Base-by-base conservation (phyloP, 257 asterid species). In the Nyctanthes arbortristis region DNA sequence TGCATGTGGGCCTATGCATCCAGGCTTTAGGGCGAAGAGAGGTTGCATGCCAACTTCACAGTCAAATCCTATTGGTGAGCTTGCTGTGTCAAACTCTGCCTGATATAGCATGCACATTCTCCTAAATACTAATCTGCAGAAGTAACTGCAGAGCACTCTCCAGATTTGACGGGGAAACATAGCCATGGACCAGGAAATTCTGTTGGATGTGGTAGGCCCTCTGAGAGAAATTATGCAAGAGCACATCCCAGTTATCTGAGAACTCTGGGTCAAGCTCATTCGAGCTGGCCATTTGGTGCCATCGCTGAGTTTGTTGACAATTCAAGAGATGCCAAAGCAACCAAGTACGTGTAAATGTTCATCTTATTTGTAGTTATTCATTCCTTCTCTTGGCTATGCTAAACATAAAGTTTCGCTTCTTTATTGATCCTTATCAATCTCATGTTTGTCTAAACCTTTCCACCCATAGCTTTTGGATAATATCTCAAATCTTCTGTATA, bases 261-360 rank as follows among this genome's bases (percentile, higher is more conserved):
- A 75, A 86, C 95, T 25, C 89, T 90, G 29, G 89, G 95, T 72
- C 97, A 90, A 60, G 80, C 91, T 13, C 97, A 90, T 78, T 90
- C 97, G 47, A 73, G 93, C 74, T 90, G 97, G 95, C 82, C 80
- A 67, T 90, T 88, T 81, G 97, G 97, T 64, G 97, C 95, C 70
- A 79, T 90, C 68, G 97, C 97, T 25, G 97, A 90, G 82, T 83
- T 90, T 61, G 85, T 90, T 66, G 97, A 90, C 79, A 90, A 88
- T 75, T 79, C 97, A 54, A 82, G 90, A 79, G 97, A 90, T 66
- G 97, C 97, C 65, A 86, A 83, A 79, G 86, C 97, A 6, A 86
- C 89, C 37, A 81, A 77, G 97, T 90, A 80, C 59, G 92, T 60
- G 32, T 43, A 69, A 22, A 61, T 45, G n/a, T n/a, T n/a, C n/a